These are phyloP conservation scores for Priceomyces carsonii DNA, from an alignment of 805 yeast species.

Conservation along the genomic window DNA sequence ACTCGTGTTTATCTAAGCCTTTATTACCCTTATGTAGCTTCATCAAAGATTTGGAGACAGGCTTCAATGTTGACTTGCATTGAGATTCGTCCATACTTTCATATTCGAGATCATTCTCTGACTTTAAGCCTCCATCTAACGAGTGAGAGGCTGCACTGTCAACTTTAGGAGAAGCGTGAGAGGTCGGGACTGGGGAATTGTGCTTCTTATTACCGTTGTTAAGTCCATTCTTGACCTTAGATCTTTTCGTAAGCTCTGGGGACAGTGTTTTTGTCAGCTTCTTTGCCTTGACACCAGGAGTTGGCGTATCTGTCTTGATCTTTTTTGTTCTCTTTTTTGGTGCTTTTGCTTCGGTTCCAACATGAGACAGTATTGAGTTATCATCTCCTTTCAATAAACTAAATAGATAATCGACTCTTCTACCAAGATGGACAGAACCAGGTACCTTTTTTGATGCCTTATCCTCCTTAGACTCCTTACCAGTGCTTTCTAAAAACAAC, in stretches of 20 bases:
- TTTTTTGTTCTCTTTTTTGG: conserved; percentile 19
- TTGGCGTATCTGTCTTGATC: conserved; percentile 17
- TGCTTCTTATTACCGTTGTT: conserved; percentile 1
- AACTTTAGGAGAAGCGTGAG: conserved; percentile 7
- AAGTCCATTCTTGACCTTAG: conserved; percentile 10
- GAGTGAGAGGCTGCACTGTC: conserved; percentile 3
- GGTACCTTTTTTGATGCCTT: conserved; percentile 69
- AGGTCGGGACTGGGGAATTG: conserved; percentile 8
- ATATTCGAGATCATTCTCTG: conserved; percentile 53
- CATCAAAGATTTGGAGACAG: conserved; percentile 66
- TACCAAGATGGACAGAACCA: conserved; percentile 85
- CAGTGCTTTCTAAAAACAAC: conserved; percentile 58
- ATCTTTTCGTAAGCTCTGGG: conserved; percentile 20
- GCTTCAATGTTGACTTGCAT: conserved; percentile 62
- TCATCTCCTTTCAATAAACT: conserved; percentile 64
- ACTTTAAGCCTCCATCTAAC: conserved; percentile 9
- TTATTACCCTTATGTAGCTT: conserved; percentile 69
- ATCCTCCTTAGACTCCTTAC: conserved; percentile 18
- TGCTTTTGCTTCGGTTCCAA: conserved; percentile 7
- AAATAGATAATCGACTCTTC: conserved; percentile 88
- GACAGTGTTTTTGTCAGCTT: conserved; percentile 17
- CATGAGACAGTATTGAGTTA: conserved; percentile 12
- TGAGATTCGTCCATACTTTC: conserved; percentile 76
- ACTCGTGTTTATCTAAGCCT: conserved; percentile 73
- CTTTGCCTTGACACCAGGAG: conserved; percentile 15